Conservation (phyloP, 1,284 basidiomycete genomes). For the Pseudozyma thailandica region DNA sequence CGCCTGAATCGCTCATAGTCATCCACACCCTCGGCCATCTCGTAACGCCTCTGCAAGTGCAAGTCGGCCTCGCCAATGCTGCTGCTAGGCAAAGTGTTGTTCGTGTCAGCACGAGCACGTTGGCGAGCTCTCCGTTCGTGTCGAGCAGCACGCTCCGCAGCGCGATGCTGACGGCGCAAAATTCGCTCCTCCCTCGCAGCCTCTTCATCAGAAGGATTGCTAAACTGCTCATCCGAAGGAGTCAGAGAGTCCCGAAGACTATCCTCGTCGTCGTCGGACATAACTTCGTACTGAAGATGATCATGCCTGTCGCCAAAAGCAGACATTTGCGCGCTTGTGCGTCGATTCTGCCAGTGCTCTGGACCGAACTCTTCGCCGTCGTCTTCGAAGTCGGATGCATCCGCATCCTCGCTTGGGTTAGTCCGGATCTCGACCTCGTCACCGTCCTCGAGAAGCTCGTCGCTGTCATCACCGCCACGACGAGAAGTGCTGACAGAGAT, state of each 20-base stretch:
- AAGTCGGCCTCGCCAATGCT: conserved; percentile 46
- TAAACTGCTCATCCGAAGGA: conserved; percentile 51
- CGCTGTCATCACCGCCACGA: conserved; percentile 26
- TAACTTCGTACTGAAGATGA: conserved; percentile 8
- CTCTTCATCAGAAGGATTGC: conserved; percentile 63
- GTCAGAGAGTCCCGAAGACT: conserved; percentile 39
- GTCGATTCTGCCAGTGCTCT: conserved; percentile 31
- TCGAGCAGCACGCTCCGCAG: conserved; percentile 28
- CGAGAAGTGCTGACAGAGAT: conserved; percentile 42
- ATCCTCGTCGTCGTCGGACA: conserved; percentile 24
- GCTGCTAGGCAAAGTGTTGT: conserved; percentile 56
- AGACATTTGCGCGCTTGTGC: conserved; percentile 23
- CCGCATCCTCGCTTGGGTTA: conserved; percentile 60
- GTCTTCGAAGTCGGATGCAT: conserved; percentile 55
- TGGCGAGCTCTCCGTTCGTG: conserved; percentile 21
- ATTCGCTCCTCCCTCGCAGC: conserved; percentile 47
- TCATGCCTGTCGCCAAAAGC: conserved; percentile 16
- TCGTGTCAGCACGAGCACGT: conserved; percentile 39
- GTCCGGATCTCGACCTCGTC: conserved; percentile 51
- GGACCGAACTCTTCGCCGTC: conserved; percentile 27
- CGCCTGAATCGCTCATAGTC: not conserved
- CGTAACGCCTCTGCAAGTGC: conserved; percentile 11
- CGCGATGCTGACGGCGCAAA: conserved; percentile 40
- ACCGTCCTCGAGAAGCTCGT: conserved; percentile 18
- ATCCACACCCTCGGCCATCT: not conserved